Conservation (phyloP, 129 eudicot species). For the Helichrysum umbraculigerum region DNA sequence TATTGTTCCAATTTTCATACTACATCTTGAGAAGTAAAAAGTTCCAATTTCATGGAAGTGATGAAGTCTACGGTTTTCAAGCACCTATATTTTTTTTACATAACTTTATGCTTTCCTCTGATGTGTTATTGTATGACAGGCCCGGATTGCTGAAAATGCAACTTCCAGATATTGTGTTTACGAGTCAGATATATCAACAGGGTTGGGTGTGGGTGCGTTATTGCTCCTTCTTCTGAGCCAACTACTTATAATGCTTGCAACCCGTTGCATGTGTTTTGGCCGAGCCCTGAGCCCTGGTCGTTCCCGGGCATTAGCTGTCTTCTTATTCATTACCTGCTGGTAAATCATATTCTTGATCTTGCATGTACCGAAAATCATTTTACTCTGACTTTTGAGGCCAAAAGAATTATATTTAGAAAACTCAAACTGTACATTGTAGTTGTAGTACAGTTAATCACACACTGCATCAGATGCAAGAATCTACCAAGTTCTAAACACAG, state of each 20-base stretch:
- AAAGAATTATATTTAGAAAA: not conserved
- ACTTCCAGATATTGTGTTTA: conserved; percentile 60
- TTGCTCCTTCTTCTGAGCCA: conserved; percentile 71
- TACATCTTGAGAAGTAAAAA: not conserved
- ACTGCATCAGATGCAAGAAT: not conserved
- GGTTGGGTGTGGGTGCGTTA: conserved; percentile 72
- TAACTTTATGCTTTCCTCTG: not conserved
- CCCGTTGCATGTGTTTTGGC: conserved; percentile 84
- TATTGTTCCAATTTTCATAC: not conserved
- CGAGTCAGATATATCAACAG: conserved; percentile 74
- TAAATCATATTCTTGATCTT: conserved; percentile 33
- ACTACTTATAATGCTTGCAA: conserved; percentile 66
- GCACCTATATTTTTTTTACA: not conserved
- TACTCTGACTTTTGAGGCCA: not conserved
- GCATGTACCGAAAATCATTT: not conserved
- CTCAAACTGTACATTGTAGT: not conserved
- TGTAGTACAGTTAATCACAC: not conserved
- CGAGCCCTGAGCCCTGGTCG: conserved; percentile 76
- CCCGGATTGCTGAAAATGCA: conserved; percentile 42
- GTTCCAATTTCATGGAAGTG: not conserved
- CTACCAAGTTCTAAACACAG: not conserved
- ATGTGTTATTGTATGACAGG: conserved; percentile 45
- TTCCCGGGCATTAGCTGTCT: conserved; percentile 66
- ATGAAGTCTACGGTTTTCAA: not conserved
- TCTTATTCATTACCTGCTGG: conserved; percentile 90